Evolutionary conservation across 192 early-diverging fungal species (phyloP), one percentile per base, ranked within the genome.

Genomic region (Piromyces sp.): DNA sequence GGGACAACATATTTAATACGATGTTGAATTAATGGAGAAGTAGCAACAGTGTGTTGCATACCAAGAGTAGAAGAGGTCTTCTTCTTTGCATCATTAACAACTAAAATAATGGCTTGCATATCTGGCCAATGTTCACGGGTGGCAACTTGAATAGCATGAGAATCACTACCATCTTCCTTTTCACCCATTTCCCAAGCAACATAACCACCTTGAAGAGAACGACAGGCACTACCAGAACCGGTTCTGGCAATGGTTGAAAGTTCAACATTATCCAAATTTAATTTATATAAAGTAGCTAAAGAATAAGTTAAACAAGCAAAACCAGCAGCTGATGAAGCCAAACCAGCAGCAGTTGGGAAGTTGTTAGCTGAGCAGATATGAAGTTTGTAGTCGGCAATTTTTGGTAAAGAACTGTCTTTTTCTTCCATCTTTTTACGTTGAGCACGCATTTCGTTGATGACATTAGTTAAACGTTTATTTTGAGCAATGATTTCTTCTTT

Each of bases 351-450:
- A 12, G 98, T 99, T 28, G 98, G 98, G 88, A 99, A 99, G 88
- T 98, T 99, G 92, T 99, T 99, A 82, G 93, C 94, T n/a, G 96
- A 98, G 84, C 92, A 93, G 78, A 99, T 92, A 83, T 95, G 95
- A 80, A 98, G 85, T n/a, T 86, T 80, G 84, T 89, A 92, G 33
- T 83, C 81, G 0, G 95, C 91, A 40, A 98, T 85, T 31, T 85
- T 81, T 13, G 87, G 87, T 30, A 93, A 81, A 12, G 86, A 31
- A 5, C 83, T 30, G 80, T 88, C 87, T 15, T 82, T 29, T 42
- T 88, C 84, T 84, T 96, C 95, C 81, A 94, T 82, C n/a, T 86
- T 86, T n/a, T 84, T 83, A 79, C 97, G 94, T 78, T 94, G 85
- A 22, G 85, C 85, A 83, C 94, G 93, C 19, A 94, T 91, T 79